Conservation (phyloP, 257 asterid species). For the Eucommia ulmoides region DNA sequence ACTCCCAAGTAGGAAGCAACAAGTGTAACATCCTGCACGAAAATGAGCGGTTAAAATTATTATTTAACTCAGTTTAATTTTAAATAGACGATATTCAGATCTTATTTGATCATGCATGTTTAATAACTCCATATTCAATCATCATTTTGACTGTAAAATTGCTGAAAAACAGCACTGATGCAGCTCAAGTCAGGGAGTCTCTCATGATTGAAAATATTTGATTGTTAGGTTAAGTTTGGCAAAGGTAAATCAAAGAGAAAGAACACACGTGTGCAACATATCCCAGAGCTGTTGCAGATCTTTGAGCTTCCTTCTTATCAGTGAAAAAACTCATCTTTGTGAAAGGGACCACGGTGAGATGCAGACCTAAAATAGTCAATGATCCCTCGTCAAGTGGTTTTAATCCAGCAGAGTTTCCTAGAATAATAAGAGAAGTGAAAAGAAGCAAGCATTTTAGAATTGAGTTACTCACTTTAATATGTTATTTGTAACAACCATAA, state of each 20-base stretch:
- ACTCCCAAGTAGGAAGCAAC: constrained; percentile 74
- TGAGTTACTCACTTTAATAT: background rate
- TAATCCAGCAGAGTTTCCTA: constrained; percentile 60
- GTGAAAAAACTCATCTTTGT: constrained; percentile 93
- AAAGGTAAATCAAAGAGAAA: constrained; percentile 19
- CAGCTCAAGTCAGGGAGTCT: too few relatives aligned
- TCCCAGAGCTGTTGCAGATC: constrained; percentile 94
- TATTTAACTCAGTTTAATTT: constrained; percentile 9
- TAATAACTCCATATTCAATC: too few relatives aligned
- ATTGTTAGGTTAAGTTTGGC: too few relatives aligned
- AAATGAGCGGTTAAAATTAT: constrained; percentile 14
- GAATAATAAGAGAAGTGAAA: constrained; percentile 7
- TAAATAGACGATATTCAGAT: too few relatives aligned
- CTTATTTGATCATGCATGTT: too few relatives aligned
- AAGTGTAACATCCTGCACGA: constrained; percentile 68
- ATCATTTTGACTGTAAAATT: too few relatives aligned
- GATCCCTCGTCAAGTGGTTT: constrained; percentile 63
- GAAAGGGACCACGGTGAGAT: constrained; percentile 70
- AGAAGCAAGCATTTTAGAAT: background rate
- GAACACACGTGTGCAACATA: constrained; percentile 82
- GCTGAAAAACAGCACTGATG: too few relatives aligned
- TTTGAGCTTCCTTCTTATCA: constrained; percentile 93
- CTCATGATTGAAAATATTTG: too few relatives aligned
- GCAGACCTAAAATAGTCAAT: constrained; percentile 83
- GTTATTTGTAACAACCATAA: background rate